A percentile compares a stretch with the other conserved stretches of the same genome.
These are phyloP conservation scores for Persicaria maculosa DNA, from an alignment of 148 eudicot species.

Conservation along the genomic window DNA sequence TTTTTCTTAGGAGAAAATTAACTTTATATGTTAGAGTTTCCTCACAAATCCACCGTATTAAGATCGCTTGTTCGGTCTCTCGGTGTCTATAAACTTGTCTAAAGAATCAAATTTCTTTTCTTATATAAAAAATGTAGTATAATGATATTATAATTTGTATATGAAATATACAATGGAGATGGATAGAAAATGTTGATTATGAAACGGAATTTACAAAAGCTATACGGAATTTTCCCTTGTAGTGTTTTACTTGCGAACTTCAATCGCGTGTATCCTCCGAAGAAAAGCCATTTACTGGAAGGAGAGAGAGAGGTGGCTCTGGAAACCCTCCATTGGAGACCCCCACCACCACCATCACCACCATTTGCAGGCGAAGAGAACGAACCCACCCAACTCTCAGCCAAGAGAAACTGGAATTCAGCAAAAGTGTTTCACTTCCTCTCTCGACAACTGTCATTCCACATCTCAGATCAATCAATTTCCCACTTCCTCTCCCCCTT, in stretches of 20 bases:
- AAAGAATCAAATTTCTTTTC: too few species aligned
- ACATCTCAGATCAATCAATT: conserved; percentile 5
- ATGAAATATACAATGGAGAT: too few species aligned
- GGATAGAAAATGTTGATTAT: too few species aligned
- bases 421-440: conserved; percentile 4
- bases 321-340: conserved; percentile 13
- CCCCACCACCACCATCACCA: not conserved
- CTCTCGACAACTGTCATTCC: conserved; percentile 2
- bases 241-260: not conserved
- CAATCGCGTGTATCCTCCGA: conserved; percentile 12
- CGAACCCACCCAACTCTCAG: not conserved
- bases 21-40: too few species aligned
- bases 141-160: too few species aligned
- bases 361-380: conserved; percentile 1
- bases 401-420: not conserved
- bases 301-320: not conserved
- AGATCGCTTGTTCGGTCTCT: too few species aligned
- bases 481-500: not conserved
- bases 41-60: too few species aligned
- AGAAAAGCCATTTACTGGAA: conserved; percentile 10
- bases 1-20: too few species aligned
- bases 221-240: too few species aligned
- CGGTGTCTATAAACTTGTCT: too few species aligned
- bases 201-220: too few species aligned
- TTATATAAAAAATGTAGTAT: too few species aligned